Evolutionary conservation across 169 alveolate species (phyloP), one percentile per base, ranked within the genome.

Genomic region (Neospora caninum): DNA sequence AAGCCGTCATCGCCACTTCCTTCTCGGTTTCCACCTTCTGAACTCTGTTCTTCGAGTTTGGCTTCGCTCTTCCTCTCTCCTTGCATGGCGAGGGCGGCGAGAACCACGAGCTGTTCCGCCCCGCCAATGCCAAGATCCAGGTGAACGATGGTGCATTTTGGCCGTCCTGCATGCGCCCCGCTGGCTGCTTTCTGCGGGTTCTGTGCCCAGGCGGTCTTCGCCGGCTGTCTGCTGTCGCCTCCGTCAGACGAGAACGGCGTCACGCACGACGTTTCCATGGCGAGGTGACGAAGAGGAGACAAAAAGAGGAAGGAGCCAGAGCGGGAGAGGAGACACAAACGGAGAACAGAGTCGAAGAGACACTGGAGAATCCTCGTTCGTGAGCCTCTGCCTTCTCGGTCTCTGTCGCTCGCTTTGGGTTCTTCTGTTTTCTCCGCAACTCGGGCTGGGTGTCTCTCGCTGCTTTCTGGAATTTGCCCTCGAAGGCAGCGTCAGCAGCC

Each of bases 51-150:
- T n/a, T n/a, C 39, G 34, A 70, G 25, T 7, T 34, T 70, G 38
- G 9, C 39, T n/a, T 16, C 86, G 39, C 86, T 78, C 45, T 13
- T 78, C 86, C 20, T 1, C 45, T 20, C 86, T 78, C 42, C 43
- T 43, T 78, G 39, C 49, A 98, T 94, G 4, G 98, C 99, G n/a
- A 98, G 94, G 29, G 99, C 99, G 43, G 98, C 96, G 80, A 97
- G 97, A 42, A 98, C 98, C 78, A 98, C 96, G 54, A 98, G 97
- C 94, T 98, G 98, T 94, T 98, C 99, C 27, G 99, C 99, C 16
- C 99, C 99, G 67, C 99, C 99, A 38, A 98, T 98, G 53, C 99
- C 99, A 86, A 98, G 96, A 94, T 98, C 99, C 25, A 99, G 98
- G 93, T 98, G 99, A 54, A 98, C 94, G 84, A 98, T 97, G 16